Conservation (phyloP, 2,329 filamentous ascomycete species). For the Ceratocystis destructans region DNA sequence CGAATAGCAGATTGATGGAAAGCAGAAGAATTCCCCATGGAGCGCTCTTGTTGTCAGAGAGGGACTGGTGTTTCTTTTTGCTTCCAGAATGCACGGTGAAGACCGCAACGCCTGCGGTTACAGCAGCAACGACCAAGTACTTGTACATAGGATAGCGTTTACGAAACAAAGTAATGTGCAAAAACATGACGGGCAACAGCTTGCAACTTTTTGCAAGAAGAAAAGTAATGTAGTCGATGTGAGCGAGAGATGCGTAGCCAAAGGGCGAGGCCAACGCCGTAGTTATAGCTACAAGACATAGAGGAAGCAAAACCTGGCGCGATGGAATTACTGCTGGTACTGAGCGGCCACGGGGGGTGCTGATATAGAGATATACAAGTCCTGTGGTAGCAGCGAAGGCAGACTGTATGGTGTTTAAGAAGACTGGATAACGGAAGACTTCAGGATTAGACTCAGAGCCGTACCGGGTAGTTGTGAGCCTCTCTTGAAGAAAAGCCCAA, state of each 20-base stretch:
- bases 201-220: slow-evolving; percentile 97
- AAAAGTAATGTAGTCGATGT: slow-evolving; percentile 97
- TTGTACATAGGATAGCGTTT: slow-evolving; percentile 89
- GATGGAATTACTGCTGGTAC: slow-evolving; percentile 63
- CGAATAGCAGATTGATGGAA: slow-evolving; percentile 80
- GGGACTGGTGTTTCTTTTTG: slow-evolving; percentile 33
- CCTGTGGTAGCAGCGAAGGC: slow-evolving; percentile 74
- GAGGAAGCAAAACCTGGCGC: slow-evolving; percentile 56
- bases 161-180: slow-evolving; percentile 85
- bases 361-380: slow-evolving; percentile 60
- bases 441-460: slow-evolving; percentile 49
- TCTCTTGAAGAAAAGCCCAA: slow-evolving; percentile 94
- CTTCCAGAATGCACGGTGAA: slow-evolving; percentile 77
- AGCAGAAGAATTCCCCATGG: slow-evolving; percentile 73
- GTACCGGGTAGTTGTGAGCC: slow-evolving; percentile 86
- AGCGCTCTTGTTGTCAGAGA: slow-evolving; percentile 37
- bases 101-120: slow-evolving; percentile 82
- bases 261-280: slow-evolving; percentile 86
- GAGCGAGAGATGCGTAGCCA: slow-evolving; percentile 79
- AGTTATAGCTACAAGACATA: slow-evolving; percentile 75
- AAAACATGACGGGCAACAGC: slow-evolving; percentile 93
- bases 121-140: slow-evolving; percentile 81
- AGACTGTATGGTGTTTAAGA: slow-evolving; percentile 93
- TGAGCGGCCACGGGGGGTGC: slow-evolving; percentile 35
- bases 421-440: slow-evolving; percentile 84